Base-by-base conservation (phyloP, 768 basidiomycete genomes). In the Amanita phalloides region DNA sequence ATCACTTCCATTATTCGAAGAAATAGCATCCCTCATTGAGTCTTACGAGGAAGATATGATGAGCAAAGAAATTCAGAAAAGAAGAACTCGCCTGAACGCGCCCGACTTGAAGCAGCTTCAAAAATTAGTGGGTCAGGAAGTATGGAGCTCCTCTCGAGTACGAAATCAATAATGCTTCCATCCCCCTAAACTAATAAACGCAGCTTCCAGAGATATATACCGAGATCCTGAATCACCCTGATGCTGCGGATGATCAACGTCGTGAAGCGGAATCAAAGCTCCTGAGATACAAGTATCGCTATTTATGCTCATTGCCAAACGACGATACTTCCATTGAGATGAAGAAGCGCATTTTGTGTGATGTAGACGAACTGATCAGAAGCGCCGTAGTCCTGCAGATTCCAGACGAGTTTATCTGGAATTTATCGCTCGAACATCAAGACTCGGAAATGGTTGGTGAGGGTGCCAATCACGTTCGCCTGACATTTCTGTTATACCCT, bases 401-500 rank as follows among this genome's bases (percentile, higher is more conserved):
- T 7, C 77, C 81, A 0, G 86, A 96, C 58, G 84, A 90, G 60
- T 62, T 84, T 23, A 91, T 88, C 0, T 99, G 96, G 95, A 72
- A 68, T 25, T 64, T 86, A 3, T 81, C 75, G 55, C 71, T 97
- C 41, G 90, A 98, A 60, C 76, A 79, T 55, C 77, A 70, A 50
- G 84, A 98, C 61, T 74, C 69, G 36, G 80, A 79, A 25, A 72
- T 72, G 4, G 70, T 89, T 6, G 76, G 91, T 90, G 60, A 60
- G 79, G 64, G 23, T 21, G 32, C 32, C 20, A 53, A 48, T 39
- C 14, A 46, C 55, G 7, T n/a, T 54, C 55, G 17, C n/a, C 13
- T 38, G 38, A 20, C 46, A 9, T 39, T 14, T 26, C 46, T 55
- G 36, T 54, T 32, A 32, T 10, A 48, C 46, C 45, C 53, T 46